Conservation (phyloP, 805 yeast genomes). For the Blastobotrys parvus region DNA sequence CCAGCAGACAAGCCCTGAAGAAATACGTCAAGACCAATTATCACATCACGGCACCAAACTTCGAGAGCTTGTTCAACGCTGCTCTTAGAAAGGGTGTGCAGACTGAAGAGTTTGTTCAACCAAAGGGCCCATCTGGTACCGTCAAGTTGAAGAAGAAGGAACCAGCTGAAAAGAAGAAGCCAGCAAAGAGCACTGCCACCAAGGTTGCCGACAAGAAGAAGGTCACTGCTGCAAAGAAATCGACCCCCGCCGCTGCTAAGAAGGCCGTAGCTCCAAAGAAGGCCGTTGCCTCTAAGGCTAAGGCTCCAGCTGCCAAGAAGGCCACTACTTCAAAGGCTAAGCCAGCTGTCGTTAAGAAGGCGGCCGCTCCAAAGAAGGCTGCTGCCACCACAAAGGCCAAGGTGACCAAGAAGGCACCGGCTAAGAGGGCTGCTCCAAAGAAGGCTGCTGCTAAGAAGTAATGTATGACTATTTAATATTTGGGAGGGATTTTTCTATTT, state of each 20-base stretch:
- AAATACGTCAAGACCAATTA: constrained; percentile 64
- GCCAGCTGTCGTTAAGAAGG: constrained; percentile 14
- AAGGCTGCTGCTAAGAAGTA: too few relatives aligned
- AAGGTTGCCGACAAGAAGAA: constrained; percentile 17
- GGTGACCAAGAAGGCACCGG: too few relatives aligned
- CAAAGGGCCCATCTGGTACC: constrained; percentile 87
- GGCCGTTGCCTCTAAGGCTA: constrained; percentile 20
- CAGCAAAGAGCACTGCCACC: constrained; percentile 11
- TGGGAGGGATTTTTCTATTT: too few relatives aligned
- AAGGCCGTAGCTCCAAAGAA: constrained; percentile 17
- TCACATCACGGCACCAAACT: constrained; percentile 51
- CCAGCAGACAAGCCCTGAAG: constrained; percentile 78
- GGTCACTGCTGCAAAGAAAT: constrained; percentile 15
- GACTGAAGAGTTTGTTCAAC: constrained; percentile 68
- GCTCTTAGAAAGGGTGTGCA: constrained; percentile 78
- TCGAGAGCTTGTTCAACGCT: constrained; percentile 64
- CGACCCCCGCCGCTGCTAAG: constrained; percentile 22
- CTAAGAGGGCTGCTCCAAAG: too few relatives aligned
- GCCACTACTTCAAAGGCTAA: constrained; percentile 25
- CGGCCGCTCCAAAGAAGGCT: constrained; percentile 3
- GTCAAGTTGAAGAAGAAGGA: constrained; percentile 53
- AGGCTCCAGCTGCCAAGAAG: constrained; percentile 12
- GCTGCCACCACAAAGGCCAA: neutral
- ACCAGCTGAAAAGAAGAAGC: constrained; percentile 25
- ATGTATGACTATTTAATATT: too few relatives aligned